These are phyloP conservation scores for Daldinia sp. DNA, from an alignment of 2,329 filamentous ascomycete species.

Conservation along the genomic window DNA sequence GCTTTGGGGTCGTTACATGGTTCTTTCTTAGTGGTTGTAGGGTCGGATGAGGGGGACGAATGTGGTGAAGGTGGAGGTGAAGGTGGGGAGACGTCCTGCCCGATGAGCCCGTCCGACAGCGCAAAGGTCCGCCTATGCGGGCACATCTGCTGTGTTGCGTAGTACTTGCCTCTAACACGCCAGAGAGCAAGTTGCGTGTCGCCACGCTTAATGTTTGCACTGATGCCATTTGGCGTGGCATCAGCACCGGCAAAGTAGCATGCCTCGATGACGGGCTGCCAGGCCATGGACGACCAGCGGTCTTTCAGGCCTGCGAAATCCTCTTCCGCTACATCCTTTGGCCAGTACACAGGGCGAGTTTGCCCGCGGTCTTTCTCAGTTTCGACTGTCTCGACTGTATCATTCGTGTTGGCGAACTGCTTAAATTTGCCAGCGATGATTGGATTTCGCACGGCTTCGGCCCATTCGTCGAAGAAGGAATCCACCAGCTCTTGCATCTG, in stretches of 20 bases:
- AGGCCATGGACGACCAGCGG: slow-evolving; percentile 72
- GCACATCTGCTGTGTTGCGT: slow-evolving; percentile 93
- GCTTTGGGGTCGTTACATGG: slow-evolving; percentile 32
- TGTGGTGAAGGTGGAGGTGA: slow-evolving; percentile 43
- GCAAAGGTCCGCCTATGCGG: slow-evolving; percentile 91
- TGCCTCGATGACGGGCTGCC: slow-evolving; percentile 81
- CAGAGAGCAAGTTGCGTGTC: slow-evolving; percentile 91
- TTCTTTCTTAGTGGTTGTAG: slow-evolving; percentile 40
- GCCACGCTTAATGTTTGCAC: slow-evolving; percentile 81
- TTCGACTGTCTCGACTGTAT: slow-evolving; percentile 75
- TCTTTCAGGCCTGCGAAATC: slow-evolving; percentile 74
- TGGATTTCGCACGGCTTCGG: slow-evolving; percentile 77
- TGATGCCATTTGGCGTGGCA: slow-evolving; percentile 74
- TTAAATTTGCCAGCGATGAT: slow-evolving; percentile 73
- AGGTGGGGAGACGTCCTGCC: slow-evolving; percentile 61
- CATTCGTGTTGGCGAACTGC: slow-evolving; percentile 85
- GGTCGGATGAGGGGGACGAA: slow-evolving; percentile 47
- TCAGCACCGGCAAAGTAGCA: slow-evolving; percentile 71
- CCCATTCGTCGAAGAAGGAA: slow-evolving; percentile 92
- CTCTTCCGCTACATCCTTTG: slow-evolving; percentile 67
- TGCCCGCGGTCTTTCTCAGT: slow-evolving; percentile 77
- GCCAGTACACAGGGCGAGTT: slow-evolving; percentile 78
- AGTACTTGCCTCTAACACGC: slow-evolving; percentile 81
- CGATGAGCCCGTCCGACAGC: slow-evolving; percentile 85
- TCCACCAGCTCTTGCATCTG: slow-evolving; percentile 89